Evolutionary conservation across 768 basidiomycete species (phyloP).

Genomic region (Leccinum sublutescens): DNA sequence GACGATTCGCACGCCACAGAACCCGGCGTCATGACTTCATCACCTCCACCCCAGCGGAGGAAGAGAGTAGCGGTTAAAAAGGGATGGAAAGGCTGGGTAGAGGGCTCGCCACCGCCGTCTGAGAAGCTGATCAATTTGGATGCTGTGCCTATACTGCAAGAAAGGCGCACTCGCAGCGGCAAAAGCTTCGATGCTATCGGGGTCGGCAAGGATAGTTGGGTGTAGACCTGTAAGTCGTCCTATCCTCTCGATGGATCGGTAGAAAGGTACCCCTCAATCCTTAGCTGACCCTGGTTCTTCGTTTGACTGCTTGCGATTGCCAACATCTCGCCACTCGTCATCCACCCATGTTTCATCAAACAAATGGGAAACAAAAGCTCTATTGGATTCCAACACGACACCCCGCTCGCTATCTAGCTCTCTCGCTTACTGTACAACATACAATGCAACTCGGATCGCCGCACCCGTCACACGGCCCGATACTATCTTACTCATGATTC

Average conservation of each 20-base stretch:
- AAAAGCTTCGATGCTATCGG: constrained; percentile 83
- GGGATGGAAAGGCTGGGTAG: constrained; percentile 92
- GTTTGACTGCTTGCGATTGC: neutral
- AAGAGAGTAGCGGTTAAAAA: constrained; percentile 66
- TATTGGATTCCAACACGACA: constrained; percentile 7
- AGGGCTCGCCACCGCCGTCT: constrained; percentile 78
- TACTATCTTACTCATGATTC: constrained; percentile 18
- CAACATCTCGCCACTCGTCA: neutral
- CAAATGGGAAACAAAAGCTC: constrained; percentile 8
- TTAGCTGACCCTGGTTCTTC: constrained; percentile 2
- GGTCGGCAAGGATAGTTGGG: constrained; percentile 76
- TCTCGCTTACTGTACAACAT: constrained; percentile 27
- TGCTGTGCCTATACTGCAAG: constrained; percentile 63
- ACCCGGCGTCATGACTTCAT: constrained; percentile 19
- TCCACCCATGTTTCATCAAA: constrained; percentile 8
- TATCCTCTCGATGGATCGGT: constrained; percentile 43
- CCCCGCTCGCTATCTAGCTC: constrained; percentile 15
- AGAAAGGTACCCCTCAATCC: constrained; percentile 41
- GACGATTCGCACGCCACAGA: constrained; percentile 48
- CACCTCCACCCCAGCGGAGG: constrained; percentile 46
- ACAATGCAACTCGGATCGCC: constrained; percentile 20
- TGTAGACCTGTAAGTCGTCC: constrained; percentile 49
- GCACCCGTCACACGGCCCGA: constrained; percentile 10
- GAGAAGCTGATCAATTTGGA: constrained; percentile 82
- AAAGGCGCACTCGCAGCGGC: constrained; percentile 78